Evolutionary conservation across 2,329 filamentous ascomycete species (phyloP), one percentile per base, ranked within the genome.

Genomic region (Lasiodiplodia sp.): DNA sequence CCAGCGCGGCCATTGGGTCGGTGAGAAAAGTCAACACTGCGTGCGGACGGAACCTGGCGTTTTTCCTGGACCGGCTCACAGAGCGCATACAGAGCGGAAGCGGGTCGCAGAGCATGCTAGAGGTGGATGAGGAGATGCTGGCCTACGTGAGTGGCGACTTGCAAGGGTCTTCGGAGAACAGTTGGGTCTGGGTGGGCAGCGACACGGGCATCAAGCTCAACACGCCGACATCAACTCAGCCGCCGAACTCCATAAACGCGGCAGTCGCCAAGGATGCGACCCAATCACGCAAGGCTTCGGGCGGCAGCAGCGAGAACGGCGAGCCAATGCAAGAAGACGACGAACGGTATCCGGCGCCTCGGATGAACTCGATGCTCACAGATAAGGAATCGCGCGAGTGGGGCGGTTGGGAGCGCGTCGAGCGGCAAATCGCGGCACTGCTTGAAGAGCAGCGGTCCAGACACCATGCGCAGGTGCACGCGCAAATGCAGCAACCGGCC

Each of bases 61-160:
- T 97, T 78, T 97, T 98, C 77, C 80, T 95, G 6, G 88, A 89
- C 4, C 83, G 85, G 6, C 79, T 98, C 3, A 81, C 88, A 1
- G 86, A 88, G 40, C 86, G 86, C 47, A 73, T 85, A 21, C 84
- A 83, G 12, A 82, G 78, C 28, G 80, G 81, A 18, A 78, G 79
- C 1, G 72, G 77, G 0, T 75, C 74, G 2, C 78, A 78, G 37
- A 75, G 79, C 40, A 76, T 79, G 55, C 75, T 87, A 2, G 86
- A 89, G 56, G 84, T 85, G 3, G 94, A 99, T 74, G 94, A 98
- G 76, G 95, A 97, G 77, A 86, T 98, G 73, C 82, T 98, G 34
- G 92, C 90, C 0, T 97, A 97, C 74, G 89, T 92, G 0, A 95
- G 92, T 37, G 92, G 91, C 0, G 96, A 98, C 79, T 84, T 96